Base-by-base conservation (phyloP, 371 early-diverging fungal genomes). In the Funneliformis caledonium region DNA sequence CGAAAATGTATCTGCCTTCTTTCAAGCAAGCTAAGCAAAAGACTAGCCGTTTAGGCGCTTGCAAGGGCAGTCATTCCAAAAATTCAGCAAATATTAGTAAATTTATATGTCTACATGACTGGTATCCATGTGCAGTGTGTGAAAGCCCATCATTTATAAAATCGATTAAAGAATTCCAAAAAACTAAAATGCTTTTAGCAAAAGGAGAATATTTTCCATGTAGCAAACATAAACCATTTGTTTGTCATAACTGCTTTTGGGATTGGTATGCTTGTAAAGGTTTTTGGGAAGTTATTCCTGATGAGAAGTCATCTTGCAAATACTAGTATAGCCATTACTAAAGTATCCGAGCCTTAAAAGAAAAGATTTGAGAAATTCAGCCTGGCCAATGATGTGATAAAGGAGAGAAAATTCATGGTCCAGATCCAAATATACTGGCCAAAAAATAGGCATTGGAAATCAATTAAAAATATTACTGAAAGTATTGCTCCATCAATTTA, bases 401-500 rank as follows among this genome's bases (percentile, higher is more conserved):
- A 65, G 65, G 6, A 19, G 65, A 65, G 65, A 37, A 65, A 65
- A 26, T 65, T 65, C 26, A 65, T 65, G 65, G 65, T 4, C 65
- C 65, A 65, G 6, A 65, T 6, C 26, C 65, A 19, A 65, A 65
- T 65, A 26, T 65, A 65, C 22, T 65, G 65, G 65, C 65, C 26
- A 65, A 65, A 65, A 26, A 33, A 65, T 26, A 65, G 26, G 26
- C 26, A 65, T 65, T 65, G 65, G 1, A 6, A 33, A 26, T 65
- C 65, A 65, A 26, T 65, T 19, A n/a, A 65, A 65, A 65, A 65
- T 65, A 33, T 65, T 65, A 11, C 26, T 26, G 65, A 65, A 19
- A 65, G 65, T 65, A 72, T 16, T 72, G 72, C 72, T 45, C 72
- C 72, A 72, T 45, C 72, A 72, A 72, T 72, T 72, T 43, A 43